Evolutionary conservation across 768 basidiomycete species (phyloP).

Genomic region (Boletus rubropictus): DNA sequence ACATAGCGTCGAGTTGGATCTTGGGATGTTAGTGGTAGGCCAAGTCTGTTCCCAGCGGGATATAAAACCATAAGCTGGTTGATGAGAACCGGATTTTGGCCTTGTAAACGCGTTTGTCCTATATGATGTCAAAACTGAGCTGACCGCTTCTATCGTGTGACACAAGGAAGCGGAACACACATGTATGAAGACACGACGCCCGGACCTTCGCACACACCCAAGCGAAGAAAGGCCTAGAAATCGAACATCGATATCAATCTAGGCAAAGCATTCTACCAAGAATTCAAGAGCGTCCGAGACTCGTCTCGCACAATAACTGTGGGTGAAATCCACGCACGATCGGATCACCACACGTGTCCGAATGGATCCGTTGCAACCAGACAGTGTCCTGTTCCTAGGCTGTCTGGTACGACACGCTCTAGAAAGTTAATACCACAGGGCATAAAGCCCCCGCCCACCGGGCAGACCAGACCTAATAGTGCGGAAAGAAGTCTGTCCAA

Average conservation of each 20-base stretch:
- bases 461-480: not conserved
- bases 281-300: not conserved
- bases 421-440: not conserved
- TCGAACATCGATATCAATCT: not conserved
- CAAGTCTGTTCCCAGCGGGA: not conserved
- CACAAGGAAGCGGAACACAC: not conserved
- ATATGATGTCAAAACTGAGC: not conserved
- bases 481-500: not conserved
- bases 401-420: not conserved
- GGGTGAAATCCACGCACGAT: not conserved
- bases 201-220: not conserved
- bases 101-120: not conserved
- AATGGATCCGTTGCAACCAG: not conserved
- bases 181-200: not conserved
- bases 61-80: not conserved
- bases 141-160: constrained; percentile 9
- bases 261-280: not conserved
- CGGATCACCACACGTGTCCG: not conserved
- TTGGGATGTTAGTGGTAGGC: not conserved
- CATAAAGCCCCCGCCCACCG: not conserved
- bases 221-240: not conserved
- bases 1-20: not conserved
- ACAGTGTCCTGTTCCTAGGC: not conserved
- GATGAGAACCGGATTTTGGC: not conserved
- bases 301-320: not conserved